Percentiles rank a stretch among this genome's conserved stretches.
These are phyloP conservation scores for Acanthamoeba sp. DNA, from an alignment of 208 protist species.

Conservation along the genomic window DNA sequence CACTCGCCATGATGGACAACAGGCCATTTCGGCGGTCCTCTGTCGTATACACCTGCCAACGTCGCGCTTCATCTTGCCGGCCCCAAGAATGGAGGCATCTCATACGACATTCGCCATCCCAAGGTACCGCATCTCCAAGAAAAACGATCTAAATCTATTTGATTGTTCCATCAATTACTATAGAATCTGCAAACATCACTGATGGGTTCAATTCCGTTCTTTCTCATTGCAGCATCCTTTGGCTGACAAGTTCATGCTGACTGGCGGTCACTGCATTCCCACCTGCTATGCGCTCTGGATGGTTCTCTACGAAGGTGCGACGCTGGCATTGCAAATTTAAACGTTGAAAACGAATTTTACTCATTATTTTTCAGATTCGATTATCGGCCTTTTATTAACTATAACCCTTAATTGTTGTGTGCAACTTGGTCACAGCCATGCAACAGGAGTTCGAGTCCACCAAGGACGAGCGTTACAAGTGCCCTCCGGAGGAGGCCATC, in stretches of 20 bases:
- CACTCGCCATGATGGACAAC: not conserved
- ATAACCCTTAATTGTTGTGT: not conserved
- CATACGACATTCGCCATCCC: conserved; percentile 69
- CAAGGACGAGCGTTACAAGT: conserved; percentile 71
- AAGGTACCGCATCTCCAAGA: not conserved
- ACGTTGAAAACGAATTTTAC: too few species aligned
- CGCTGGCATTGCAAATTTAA: too few species aligned
- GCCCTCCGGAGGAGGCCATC: conserved; percentile 32
- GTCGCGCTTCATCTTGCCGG: conserved; percentile 67
- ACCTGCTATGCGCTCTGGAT: conserved; percentile 78
- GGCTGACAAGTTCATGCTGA: conserved; percentile 76
- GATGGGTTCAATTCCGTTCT: not conserved
- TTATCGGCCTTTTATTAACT: not conserved
- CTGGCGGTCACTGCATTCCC: conserved; percentile 75
- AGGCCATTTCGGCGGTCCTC: conserved; percentile 74
- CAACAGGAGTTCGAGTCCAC: conserved; percentile 41
- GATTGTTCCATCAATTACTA: too few species aligned
- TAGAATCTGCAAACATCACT: not conserved
- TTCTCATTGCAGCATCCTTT: conserved; percentile 59
- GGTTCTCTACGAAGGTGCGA: conserved; percentile 69
- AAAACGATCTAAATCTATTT: too few species aligned
- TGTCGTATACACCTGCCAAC: conserved; percentile 76
- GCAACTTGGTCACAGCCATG: conserved; percentile 65
- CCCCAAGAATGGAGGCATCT: conserved; percentile 60
- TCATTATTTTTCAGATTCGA: too few species aligned